Evolutionary conservation across 441 rosid genomes (phyloP).

Genomic region (Gossypium gossypioides): DNA sequence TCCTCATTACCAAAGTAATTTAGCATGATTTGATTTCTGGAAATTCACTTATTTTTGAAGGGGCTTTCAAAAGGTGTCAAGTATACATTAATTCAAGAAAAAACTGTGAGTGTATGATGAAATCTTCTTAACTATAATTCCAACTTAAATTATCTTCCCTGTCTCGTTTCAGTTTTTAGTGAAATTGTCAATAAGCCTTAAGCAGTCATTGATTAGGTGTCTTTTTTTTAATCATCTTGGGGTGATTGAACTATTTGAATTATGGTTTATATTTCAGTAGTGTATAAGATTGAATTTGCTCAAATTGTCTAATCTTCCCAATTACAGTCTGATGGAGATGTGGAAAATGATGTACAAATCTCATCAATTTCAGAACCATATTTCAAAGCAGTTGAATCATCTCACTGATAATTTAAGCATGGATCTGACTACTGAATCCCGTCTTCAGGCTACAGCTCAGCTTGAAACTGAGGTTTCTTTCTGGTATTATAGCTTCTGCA

Average conservation of each 20-base stretch:
- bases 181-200: not conserved
- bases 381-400: constrained; percentile 64
- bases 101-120: not conserved
- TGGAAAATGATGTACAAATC: constrained; percentile 79
- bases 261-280: not conserved
- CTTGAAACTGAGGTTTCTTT: constrained; percentile 7
- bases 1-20: not conserved
- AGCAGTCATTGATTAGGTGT: not conserved
- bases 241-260: not conserved
- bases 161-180: not conserved
- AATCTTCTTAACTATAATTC: not conserved
- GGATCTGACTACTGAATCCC: constrained; percentile 57
- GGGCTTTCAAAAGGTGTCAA: not conserved
- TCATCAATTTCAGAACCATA: constrained; percentile 67
- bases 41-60: not conserved
- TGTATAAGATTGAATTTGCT: not conserved
- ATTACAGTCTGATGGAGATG: constrained; percentile 51
- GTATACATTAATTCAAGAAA: not conserved
- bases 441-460: constrained; percentile 65
- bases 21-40: not conserved
- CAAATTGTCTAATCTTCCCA: not conserved
- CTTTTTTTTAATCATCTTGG: too few species aligned
- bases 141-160: not conserved
- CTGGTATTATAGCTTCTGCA: too few species aligned
- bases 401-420: constrained; percentile 37